Evolutionary conservation across 495 filamentous ascomycete species (phyloP).

Genomic region (Lophiotrema nucula): DNA sequence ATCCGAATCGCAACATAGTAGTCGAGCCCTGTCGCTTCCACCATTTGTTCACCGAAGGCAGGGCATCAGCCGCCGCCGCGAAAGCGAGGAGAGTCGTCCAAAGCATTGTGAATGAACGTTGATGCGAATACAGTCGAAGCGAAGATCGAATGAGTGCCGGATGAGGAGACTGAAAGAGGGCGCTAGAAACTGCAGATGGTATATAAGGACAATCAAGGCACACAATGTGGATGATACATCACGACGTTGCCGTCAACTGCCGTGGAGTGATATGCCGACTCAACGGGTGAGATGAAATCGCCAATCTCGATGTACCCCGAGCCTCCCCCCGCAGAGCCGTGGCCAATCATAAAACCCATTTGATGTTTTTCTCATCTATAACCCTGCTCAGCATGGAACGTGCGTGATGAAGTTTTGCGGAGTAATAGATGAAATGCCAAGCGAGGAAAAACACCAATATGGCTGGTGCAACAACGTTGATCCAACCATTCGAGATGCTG

Average conservation of each 20-base stretch:
- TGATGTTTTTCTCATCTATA: background rate
- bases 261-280: background rate
- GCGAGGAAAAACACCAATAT: background rate
- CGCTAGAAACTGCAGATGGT: background rate
- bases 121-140: background rate
- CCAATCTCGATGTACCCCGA: no score
- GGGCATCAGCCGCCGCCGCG: constrained; percentile 3
- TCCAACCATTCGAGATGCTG: no score
- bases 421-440: background rate
- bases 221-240: background rate
- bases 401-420: background rate
- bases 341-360: background rate
- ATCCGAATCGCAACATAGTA: constrained; percentile 28
- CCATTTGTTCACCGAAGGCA: background rate
- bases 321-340: background rate
- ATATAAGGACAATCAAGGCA: background rate
- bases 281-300: background rate
- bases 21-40: constrained; percentile 14
- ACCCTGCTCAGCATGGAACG: background rate
- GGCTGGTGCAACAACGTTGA: background rate
- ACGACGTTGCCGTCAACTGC: background rate
- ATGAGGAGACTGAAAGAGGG: background rate
- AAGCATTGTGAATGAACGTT: constrained; percentile 18
- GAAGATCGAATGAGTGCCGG: background rate
- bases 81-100: constrained; percentile 18